Base-by-base conservation (phyloP, 345 rosid genomes). In the Odontarrhena argentea region DNA sequence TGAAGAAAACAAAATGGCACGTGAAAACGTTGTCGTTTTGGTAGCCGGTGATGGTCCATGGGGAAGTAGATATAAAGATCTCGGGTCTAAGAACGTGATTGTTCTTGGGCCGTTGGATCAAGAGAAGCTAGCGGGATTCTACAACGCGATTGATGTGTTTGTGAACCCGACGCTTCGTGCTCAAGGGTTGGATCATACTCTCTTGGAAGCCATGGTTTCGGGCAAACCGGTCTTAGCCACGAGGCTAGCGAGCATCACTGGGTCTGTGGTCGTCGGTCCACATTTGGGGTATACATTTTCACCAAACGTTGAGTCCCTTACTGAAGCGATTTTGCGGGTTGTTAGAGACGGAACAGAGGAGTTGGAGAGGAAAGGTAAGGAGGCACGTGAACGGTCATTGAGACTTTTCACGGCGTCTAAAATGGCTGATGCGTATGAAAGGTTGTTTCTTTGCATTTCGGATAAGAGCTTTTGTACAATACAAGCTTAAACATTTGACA, bases 21-120 rank as follows among this genome's bases (percentile, higher is more conserved):
- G 80, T 13, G 74, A 74, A 54, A 77, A 67, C 47, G 76, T 78
- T 2, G 60, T 83, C 36, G 65, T 93, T 58, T 83, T 93, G 42
- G 86, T 93, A 34, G 96, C 97, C 26, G 96, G 97, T 45, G 90
- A 93, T 76, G 98, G 98, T 60, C 97, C 96, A 28, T 93, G 98
- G 97, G 84, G 89, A 18, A 74, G 64, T n/a, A 86, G 94, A 77
- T 93, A 86, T 81, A 74, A 73, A 76, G 92, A 80, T 51, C 83
- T 93, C 5, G 94, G 97, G 11, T 55, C 80, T 42, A 60, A 9
- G 7, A 86, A 79, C n/a, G 63, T 76, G 25, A 71, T 86, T 11
- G 87, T 85, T 72, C 79, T 93, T 71, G 98, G 98, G 44, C 90
- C 98, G 9, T 48, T 93, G 50, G 94, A 84, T 47, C 98, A 82